Percentiles rank a stretch among this genome's conserved stretches.
These are phyloP conservation scores for Acmispon strigosus DNA, from an alignment of 306 rosid genomes.

Conservation along the genomic window DNA sequence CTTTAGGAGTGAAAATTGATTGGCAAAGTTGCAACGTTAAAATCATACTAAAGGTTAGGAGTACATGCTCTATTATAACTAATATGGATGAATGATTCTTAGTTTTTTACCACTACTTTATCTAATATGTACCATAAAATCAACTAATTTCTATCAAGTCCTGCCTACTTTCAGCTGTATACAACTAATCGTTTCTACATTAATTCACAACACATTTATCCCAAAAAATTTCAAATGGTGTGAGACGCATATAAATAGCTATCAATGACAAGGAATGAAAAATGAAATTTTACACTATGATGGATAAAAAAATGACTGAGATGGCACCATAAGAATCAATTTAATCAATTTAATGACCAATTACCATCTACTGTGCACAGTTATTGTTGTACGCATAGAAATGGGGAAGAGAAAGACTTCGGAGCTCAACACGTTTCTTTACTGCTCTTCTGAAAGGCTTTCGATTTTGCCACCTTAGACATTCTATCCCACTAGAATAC, in stretches of 20 bases:
- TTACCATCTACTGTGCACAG: constrained; percentile 23
- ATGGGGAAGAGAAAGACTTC: constrained; percentile 45
- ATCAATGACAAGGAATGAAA: constrained; percentile 1
- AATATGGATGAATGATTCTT: too few species aligned
- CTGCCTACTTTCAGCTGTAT: neutral
- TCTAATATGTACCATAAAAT: neutral
- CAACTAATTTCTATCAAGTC: neutral
- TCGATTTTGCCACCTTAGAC: constrained; percentile 76
- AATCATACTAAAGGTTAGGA: too few species aligned
- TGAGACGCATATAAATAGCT: constrained; percentile 7
- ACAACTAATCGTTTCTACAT: neutral
- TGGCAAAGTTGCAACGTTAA: too few species aligned
- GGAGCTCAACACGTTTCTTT: constrained; percentile 60
- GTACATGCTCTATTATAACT: too few species aligned
- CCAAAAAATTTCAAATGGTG: neutral
- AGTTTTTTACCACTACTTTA: neutral
- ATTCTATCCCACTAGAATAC: constrained; percentile 47
- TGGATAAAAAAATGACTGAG: constrained; percentile 27
- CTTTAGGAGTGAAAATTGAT: too few species aligned
- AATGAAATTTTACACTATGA: constrained; percentile 1
- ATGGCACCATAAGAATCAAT: constrained; percentile 44
- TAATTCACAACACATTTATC: neutral
- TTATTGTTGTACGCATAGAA: constrained; percentile 39
- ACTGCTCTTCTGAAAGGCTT: constrained; percentile 83
- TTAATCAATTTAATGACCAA: constrained; percentile 63